A percentile compares a stretch with the other conserved stretches of the same genome.
Evolutionary conservation across 345 rosid species (phyloP).

Genomic region (Citrus mangshanensis): DNA sequence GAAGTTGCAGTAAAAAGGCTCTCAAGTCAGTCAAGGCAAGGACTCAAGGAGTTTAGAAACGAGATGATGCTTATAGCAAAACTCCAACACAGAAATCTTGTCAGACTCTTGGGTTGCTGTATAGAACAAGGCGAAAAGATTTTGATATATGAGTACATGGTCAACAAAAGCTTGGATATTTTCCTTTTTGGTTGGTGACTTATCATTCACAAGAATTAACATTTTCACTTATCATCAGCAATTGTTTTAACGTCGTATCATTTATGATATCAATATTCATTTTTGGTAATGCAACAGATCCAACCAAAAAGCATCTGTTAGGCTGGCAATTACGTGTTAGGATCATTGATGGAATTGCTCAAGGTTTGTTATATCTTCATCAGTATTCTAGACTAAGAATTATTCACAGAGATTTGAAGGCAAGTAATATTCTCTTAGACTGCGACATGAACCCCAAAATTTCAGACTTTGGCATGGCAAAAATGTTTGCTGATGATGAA

Average conservation of each 20-base stretch:
- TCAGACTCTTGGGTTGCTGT: slow-evolving; percentile 38
- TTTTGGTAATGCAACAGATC: slow-evolving; percentile 7
- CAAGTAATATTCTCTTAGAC: slow-evolving; percentile 40
- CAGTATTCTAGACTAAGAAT: slow-evolving; percentile 25
- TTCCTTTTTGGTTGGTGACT: slow-evolving; percentile 32
- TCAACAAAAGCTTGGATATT: slow-evolving; percentile 33
- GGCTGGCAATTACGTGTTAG: slow-evolving; percentile 21
- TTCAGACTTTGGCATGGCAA: slow-evolving; percentile 51
- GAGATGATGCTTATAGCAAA: slow-evolving; percentile 28
- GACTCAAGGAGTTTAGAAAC: slow-evolving; percentile 35
- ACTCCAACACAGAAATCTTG: slow-evolving; percentile 42
- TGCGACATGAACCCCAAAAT: slow-evolving; percentile 47
- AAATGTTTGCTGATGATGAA: slow-evolving; percentile 41
- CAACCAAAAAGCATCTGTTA: background rate
- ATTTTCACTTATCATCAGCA: background rate
- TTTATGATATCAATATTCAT: background rate
- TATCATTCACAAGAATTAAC: background rate
- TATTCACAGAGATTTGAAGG: slow-evolving; percentile 31
- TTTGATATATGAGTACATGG: slow-evolving; percentile 39
- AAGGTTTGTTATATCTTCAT: slow-evolving; percentile 43
- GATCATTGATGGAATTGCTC: slow-evolving; percentile 29
- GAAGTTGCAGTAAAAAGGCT: slow-evolving; percentile 41
- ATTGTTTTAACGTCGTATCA: background rate
- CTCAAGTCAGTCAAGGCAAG: slow-evolving; percentile 33
- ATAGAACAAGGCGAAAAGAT: slow-evolving; percentile 30